Evolutionary conservation across 2,329 filamentous ascomycete species (phyloP).

Genomic region (Fusarium incarnatum): DNA sequence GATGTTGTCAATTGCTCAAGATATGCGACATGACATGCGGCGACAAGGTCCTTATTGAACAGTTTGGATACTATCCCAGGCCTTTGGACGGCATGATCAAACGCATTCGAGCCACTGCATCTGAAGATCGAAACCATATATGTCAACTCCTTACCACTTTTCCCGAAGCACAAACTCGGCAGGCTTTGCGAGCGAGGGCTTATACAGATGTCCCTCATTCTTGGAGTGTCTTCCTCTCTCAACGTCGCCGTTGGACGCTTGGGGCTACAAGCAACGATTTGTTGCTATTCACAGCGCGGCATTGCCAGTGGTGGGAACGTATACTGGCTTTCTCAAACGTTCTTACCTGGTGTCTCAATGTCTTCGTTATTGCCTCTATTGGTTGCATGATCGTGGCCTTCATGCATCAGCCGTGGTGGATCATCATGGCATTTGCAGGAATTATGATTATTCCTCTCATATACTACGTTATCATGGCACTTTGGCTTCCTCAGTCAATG

Average conservation of each 20-base stretch:
- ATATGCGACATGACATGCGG: slow-evolving; percentile 43
- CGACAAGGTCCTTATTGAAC: slow-evolving; percentile 37
- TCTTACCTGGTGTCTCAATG: slow-evolving; percentile 42
- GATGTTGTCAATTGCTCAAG: slow-evolving; percentile 41
- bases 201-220: slow-evolving; percentile 55
- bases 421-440: slow-evolving; percentile 43
- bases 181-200: slow-evolving; percentile 55
- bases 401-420: slow-evolving; percentile 44
- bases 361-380: slow-evolving; percentile 45
- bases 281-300: slow-evolving; percentile 29
- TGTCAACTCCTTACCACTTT: slow-evolving; percentile 45
- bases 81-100: slow-evolving; percentile 41
- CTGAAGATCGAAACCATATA: slow-evolving; percentile 44
- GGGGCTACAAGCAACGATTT: slow-evolving; percentile 45
- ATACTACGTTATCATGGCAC: slow-evolving; percentile 42
- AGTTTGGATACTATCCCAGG: slow-evolving; percentile 42
- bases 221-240: slow-evolving; percentile 54
- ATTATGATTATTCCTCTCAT: slow-evolving; percentile 43
- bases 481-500: slow-evolving; percentile 42
- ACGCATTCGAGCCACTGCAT: slow-evolving; percentile 43
- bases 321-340: slow-evolving; percentile 43
- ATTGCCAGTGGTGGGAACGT: slow-evolving; percentile 45
- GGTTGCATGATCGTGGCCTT: slow-evolving; percentile 47
- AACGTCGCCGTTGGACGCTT: slow-evolving; percentile 46
- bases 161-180: slow-evolving; percentile 53